A percentile compares a stretch with the other conserved stretches of the same genome.
phyloP scores from a whole-genome alignment of 345 rosid genomes.

The Moricandia arvensis region DNA sequence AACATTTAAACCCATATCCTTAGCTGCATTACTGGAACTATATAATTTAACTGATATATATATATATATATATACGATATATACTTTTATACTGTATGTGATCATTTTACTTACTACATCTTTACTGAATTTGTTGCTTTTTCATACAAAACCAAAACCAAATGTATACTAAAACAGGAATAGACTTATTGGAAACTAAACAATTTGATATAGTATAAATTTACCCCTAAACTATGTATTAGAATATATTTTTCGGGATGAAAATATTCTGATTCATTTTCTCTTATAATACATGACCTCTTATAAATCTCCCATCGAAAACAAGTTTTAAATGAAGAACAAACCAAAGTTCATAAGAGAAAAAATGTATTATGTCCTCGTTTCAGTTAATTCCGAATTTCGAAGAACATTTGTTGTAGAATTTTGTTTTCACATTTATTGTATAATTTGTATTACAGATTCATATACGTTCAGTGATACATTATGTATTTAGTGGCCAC shows the following conservation, averaged over 20 bases:
- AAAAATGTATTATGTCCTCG: neutral
- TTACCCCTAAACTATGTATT: neutral
- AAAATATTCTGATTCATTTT: neutral
- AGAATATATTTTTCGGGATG: neutral
- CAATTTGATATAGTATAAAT: neutral
- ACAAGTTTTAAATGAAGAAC: neutral
- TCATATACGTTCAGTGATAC: neutral
- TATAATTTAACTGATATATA: neutral
- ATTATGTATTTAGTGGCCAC: neutral
- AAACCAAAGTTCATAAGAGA: neutral
- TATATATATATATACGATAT: no score
- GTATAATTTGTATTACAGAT: neutral
- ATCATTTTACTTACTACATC: no score
- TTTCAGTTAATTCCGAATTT: neutral
- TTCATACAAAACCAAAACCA: slow-evolving; percentile 1
- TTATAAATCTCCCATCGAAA: neutral
- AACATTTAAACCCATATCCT: neutral
- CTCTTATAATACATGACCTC: neutral
- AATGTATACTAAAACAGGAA: neutral
- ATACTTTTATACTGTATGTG: neutral
- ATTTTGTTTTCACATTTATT: no score
- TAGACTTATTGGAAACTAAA: neutral
- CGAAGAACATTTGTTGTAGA: no score
- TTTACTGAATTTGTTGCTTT: neutral
- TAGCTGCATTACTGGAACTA: neutral